Conservation (phyloP, 2,329 filamentous ascomycete genomes). For the Tolypocladium cylindrosporum region DNA sequence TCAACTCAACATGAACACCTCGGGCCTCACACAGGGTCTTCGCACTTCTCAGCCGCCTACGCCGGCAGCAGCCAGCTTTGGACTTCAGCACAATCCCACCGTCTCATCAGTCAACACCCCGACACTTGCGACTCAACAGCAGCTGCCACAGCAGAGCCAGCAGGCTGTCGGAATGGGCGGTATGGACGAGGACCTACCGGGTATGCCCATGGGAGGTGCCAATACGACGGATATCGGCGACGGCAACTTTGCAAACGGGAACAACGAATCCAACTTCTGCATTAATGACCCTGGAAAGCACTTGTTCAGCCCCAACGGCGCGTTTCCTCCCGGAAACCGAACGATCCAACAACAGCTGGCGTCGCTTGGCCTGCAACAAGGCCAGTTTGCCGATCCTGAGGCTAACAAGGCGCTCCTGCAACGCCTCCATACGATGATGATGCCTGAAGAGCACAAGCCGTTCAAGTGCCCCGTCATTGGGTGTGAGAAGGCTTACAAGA, state of each 20-base stretch:
- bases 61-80: constrained; percentile 66
- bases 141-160: constrained; percentile 51
- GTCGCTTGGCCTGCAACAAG: constrained; percentile 65
- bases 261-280: constrained; percentile 38
- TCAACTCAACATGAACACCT: constrained; percentile 71
- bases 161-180: constrained; percentile 46
- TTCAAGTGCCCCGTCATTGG: constrained; percentile 97
- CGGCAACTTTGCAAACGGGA: constrained; percentile 39
- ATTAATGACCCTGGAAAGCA: constrained; percentile 95
- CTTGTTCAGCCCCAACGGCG: constrained; percentile 76
- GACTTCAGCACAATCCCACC: constrained; percentile 84
- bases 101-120: constrained; percentile 97
- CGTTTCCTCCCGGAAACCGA: constrained; percentile 53
- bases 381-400: constrained; percentile 70
- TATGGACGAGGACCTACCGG: constrained; percentile 64
- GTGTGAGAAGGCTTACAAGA: constrained; percentile 99
- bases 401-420: constrained; percentile 51
- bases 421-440: constrained; percentile 49
- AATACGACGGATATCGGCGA: constrained; percentile 40
- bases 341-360: constrained; percentile 58
- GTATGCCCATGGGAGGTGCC: constrained; percentile 52
- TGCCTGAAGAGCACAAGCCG: constrained; percentile 88
- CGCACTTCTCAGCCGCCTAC: constrained; percentile 81
- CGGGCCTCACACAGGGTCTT: constrained; percentile 66
- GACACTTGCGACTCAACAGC: constrained; percentile 72